Evolutionary conservation across 106 monocot species (phyloP), one percentile per base, ranked within the genome.

Genomic region (Iris macrosiphon): DNA sequence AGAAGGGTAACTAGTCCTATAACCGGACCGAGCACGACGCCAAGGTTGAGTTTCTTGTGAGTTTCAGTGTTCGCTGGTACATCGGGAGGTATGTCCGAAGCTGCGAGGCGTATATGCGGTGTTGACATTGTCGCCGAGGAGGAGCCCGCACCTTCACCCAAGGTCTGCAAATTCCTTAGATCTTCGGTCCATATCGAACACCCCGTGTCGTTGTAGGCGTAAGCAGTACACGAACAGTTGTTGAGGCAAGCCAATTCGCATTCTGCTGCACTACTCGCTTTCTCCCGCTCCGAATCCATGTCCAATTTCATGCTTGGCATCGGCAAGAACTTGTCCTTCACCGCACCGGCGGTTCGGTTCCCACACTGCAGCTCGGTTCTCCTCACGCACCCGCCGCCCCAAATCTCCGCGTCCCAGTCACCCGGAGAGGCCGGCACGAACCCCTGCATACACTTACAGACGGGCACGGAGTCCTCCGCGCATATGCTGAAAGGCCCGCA

Each of bases 401-500:
- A 50, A 61, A 76, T 70, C 10, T 50, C 46, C 60, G 46, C 19
- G 35, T 57, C 50, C 73, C 79, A 84, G 16, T 80, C 61, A 5
- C 16, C 50, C 21, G 21, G 21, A 20, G 58, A 55, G 16, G 38
- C 58, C 49, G 20, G 57, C 7, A 25, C 41, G 51, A 70, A 88
- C 40, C 74, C 88, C 60, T 47, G 41, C 20, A 73, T 15, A 17
- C 84, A 89, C 13, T 39, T 68, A 52, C 83, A 83, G 6, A 31
- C 33, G 4, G 70, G 74, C 12, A 40, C 4, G 15, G 2, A 20
- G 22, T 44, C 28, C 34, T 32, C 52, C n/a, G 66, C 56, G 30
- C 89, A 89, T 28, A 15, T 51, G 7, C 84, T 77, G 7, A 75
- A 84, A 0, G 80, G 24, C 1, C 84, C 89, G 28, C 89, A 89